Conservation (phyloP, 2,329 filamentous ascomycete genomes). For the Aureobasidium sp. region DNA sequence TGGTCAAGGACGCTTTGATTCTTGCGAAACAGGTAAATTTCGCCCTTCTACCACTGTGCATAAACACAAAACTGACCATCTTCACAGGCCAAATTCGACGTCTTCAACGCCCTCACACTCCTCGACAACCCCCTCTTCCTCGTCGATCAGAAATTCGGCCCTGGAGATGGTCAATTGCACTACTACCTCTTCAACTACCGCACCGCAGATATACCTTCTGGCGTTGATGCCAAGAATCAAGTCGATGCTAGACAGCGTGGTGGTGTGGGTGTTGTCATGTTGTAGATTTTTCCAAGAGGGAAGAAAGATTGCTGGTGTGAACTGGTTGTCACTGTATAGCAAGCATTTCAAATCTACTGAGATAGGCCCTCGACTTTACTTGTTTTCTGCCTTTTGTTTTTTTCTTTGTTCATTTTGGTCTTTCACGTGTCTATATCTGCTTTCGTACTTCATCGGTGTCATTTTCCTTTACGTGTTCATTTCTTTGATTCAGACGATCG, state of each 20-base stretch:
- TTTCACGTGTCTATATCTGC: too few species aligned
- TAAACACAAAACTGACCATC: neutral
- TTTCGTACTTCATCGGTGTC: too few species aligned
- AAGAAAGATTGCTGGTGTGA: too few species aligned
- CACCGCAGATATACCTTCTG: slow-evolving; percentile 71
- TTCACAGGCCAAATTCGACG: slow-evolving; percentile 64
- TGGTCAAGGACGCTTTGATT: slow-evolving; percentile 80
- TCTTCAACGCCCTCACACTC: slow-evolving; percentile 90
- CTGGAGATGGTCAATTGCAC: slow-evolving; percentile 88
- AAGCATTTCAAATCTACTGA: neutral
- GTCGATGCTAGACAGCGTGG: slow-evolving; percentile 71
- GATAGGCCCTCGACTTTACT: too few species aligned
- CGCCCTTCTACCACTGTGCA: too few species aligned
- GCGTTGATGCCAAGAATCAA: slow-evolving; percentile 69
- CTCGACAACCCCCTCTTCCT: slow-evolving; percentile 94
- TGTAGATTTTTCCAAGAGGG: too few species aligned
- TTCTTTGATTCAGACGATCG: too few species aligned
- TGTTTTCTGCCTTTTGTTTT: too few species aligned
- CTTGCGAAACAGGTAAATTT: slow-evolving; percentile 62
- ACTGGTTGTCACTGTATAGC: too few species aligned
- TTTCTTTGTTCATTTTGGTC: too few species aligned
- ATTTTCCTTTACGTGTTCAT: too few species aligned
- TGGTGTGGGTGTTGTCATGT: slow-evolving; percentile 83
- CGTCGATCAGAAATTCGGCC: slow-evolving; percentile 86
- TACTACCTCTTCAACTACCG: slow-evolving; percentile 98